Base-by-base conservation (phyloP, 139 green algal genomes). In the Eudorina sp. region DNA sequence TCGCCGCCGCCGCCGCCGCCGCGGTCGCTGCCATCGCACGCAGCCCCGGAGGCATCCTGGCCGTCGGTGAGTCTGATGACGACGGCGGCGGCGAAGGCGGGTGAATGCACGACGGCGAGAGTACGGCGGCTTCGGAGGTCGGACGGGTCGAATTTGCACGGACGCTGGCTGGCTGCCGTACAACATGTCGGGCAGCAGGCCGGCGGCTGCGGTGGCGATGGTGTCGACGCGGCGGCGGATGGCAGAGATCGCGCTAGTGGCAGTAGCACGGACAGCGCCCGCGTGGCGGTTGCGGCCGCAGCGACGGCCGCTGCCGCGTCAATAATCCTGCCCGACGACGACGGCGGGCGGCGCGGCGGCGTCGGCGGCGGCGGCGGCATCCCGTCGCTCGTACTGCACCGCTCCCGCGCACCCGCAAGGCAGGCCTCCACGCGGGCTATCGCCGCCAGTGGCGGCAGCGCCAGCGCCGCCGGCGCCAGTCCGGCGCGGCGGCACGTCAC, bases 361-460 rank as follows among this genome's bases (percentile, higher is more conserved):
- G n/a, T 34, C 34, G 46, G 36, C n/a, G 75, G 51, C 75, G 5
- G 31, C n/a, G 51, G 51, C 48, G 75, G 51, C 75, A 83, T 83
- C 36, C 75, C 51, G 0, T 83, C 75, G 18, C 51, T 83, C 0
- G 36, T 83, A 46, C 75, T 83, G 13, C 75, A 53, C 18, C 75
- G 75, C n/a, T 66, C 43, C 51, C 75, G 75, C 8, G 58, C 72
- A 13, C 68, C 34, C 23, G 55, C n/a, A n/a, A n/a, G 55, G 55
- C 34, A 76, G 68, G n/a, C 14, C 38, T 23, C 18, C 23, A 6
- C 40, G 9, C 68, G 19, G 31, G n/a, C n/a, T 14, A 34, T 27
- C 34, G 68, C 45, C 68, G 68, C 11, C 68, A 14, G 68, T 41
- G 34, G 31, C 68, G 34, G 13, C 68, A 27, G n/a, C n/a, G n/a